These are phyloP conservation scores for Candida palmyrensis DNA, from an alignment of 805 yeast species.

Conservation along the genomic window DNA sequence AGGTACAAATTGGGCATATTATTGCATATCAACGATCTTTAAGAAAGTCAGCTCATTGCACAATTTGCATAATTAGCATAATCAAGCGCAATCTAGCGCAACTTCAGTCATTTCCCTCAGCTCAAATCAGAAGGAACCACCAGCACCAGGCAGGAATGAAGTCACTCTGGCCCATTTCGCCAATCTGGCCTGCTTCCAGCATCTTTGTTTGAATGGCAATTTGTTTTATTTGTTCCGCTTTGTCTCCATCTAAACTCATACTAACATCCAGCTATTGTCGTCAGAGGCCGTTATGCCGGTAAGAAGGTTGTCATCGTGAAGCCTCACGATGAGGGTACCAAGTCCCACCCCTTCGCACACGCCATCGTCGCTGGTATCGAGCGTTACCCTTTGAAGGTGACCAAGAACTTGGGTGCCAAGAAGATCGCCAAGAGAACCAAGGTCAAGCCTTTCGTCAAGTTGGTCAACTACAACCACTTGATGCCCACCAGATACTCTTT, in stretches of 20 bases:
- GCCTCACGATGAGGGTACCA: conserved; percentile 98
- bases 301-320: conserved; percentile 98
- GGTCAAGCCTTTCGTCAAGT: conserved; percentile 99
- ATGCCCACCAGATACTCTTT: conserved; percentile 99
- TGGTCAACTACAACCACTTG: conserved; percentile 98
- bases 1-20: too few species aligned
- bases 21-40: too few species aligned
- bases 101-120: too few species aligned
- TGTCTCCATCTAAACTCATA: conserved; percentile 31
- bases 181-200: too few species aligned
- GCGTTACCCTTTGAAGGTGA: conserved; percentile 95
- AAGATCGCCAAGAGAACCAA: conserved; percentile 95
- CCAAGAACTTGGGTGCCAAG: conserved; percentile 93
- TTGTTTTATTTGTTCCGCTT: too few species aligned
- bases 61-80: too few species aligned
- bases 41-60: too few species aligned
- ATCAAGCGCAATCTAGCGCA: too few species aligned
- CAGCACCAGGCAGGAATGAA: too few species aligned
- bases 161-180: too few species aligned
- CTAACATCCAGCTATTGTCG: conserved; percentile 78
- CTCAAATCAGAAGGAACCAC: too few species aligned
- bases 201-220: too few species aligned
- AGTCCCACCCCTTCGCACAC: conserved; percentile 97
- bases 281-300: conserved; percentile 99
- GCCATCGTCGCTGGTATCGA: conserved; percentile 99